A percentile compares a stretch with the other conserved stretches of the same genome.
These are phyloP conservation scores for Lachnellula willkommii DNA, from an alignment of 2,329 filamentous ascomycete genomes.

Conservation along the genomic window DNA sequence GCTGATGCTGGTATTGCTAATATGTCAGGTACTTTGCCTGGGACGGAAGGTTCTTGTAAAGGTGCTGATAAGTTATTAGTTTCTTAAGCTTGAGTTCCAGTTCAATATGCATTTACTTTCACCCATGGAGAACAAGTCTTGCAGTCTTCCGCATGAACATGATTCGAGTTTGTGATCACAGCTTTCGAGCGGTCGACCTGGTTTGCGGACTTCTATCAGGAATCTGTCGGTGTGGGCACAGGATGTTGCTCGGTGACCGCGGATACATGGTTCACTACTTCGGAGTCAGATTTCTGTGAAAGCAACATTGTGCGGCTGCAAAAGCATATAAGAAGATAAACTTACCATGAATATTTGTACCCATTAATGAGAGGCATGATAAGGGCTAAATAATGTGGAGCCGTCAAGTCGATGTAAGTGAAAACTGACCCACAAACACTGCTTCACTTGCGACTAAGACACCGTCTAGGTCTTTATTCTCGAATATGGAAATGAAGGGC, in stretches of 20 bases:
- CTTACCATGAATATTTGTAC: constrained; percentile 28
- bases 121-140: constrained; percentile 14
- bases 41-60: neutral
- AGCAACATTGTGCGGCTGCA: neutral
- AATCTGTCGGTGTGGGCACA: constrained; percentile 25
- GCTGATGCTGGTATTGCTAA: neutral
- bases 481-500: neutral
- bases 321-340: neutral
- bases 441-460: neutral
- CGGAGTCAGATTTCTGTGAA: neutral
- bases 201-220: constrained; percentile 26
- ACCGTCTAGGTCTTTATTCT: neutral
- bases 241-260: constrained; percentile 27
- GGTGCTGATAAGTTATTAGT: neutral
- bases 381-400: neutral
- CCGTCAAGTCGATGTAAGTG: neutral
- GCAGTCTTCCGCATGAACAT: constrained; percentile 22
- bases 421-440: neutral
- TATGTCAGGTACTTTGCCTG: too few species aligned
- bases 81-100: neutral
- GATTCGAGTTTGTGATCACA: constrained; percentile 24
- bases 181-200: constrained; percentile 25
- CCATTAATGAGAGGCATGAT: constrained; percentile 29
- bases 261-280: constrained; percentile 26
- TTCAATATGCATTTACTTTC: constrained; percentile 1